phyloP scores from a whole-genome alignment of 129 eudicot genomes.

The Sambucus nigra region DNA sequence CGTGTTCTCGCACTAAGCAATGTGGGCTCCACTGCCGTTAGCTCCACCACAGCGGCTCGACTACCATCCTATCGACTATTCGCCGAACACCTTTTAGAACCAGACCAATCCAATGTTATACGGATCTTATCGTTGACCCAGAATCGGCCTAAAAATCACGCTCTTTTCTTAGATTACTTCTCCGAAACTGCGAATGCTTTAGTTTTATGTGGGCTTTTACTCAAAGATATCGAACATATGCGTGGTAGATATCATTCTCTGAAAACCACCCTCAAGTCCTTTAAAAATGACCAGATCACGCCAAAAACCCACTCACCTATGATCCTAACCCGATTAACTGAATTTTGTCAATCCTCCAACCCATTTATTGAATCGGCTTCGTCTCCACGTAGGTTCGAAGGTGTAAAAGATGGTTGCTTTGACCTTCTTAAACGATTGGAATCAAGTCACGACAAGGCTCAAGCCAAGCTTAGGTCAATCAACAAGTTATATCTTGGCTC shows the following conservation, averaged over 20 bases:
- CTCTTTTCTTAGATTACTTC: slow-evolving; percentile 55
- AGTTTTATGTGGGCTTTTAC: slow-evolving; percentile 43
- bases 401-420: slow-evolving; percentile 44
- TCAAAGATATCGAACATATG: slow-evolving; percentile 49
- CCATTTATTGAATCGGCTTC: slow-evolving; percentile 48
- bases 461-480: slow-evolving; percentile 35
- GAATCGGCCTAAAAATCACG: slow-evolving; percentile 22
- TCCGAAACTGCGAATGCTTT: slow-evolving; percentile 57
- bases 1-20: slow-evolving; percentile 42
- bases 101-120: slow-evolving; percentile 62
- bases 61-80: slow-evolving; percentile 82
- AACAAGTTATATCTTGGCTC: slow-evolving; percentile 43
- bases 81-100: slow-evolving; percentile 73
- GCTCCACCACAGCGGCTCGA: slow-evolving; percentile 61
- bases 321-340: slow-evolving; percentile 28
- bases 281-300: slow-evolving; percentile 7
- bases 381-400: slow-evolving; percentile 31
- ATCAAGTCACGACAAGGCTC: slow-evolving; percentile 51
- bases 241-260: slow-evolving; percentile 41
- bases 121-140: slow-evolving; percentile 29
- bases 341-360: slow-evolving; percentile 47
- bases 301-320: slow-evolving; percentile 15
- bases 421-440: slow-evolving; percentile 63
- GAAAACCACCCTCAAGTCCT: slow-evolving; percentile 22
- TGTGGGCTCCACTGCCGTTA: slow-evolving; percentile 24